These are phyloP conservation scores for Gliomastix tumulicola DNA, from an alignment of 2,329 filamentous ascomycete species.

Conservation along the genomic window DNA sequence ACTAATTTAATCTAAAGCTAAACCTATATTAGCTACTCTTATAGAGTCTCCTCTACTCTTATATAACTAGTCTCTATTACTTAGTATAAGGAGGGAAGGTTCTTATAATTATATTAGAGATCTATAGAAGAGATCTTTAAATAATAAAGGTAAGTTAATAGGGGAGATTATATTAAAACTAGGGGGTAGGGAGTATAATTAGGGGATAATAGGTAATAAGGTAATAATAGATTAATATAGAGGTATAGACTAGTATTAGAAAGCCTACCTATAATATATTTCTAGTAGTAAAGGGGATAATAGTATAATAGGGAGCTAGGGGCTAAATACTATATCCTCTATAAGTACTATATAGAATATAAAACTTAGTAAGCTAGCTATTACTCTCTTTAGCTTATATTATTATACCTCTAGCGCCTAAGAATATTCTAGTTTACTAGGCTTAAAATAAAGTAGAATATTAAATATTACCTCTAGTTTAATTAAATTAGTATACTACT, in stretches of 20 bases:
- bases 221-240: background rate
- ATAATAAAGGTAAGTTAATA: too few species aligned
- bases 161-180: too few species aligned
- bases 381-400: background rate
- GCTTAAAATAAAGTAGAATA: background rate
- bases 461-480: background rate
- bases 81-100: too few species aligned
- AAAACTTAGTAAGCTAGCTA: background rate
- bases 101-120: too few species aligned
- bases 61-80: too few species aligned
- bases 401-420: background rate
- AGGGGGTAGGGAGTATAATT: too few species aligned
- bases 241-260: background rate
- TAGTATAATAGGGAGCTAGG: background rate
- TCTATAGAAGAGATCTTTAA: too few species aligned
- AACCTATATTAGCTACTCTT: too few species aligned
- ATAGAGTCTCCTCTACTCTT: too few species aligned
- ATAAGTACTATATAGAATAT: background rate
- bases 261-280: background rate
- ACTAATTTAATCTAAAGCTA: background rate
- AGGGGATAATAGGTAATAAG: conserved; percentile 2
- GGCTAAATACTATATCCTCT: background rate
- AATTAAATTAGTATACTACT: background rate
- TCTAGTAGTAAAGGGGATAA: background rate
- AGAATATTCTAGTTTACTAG: background rate